Evolutionary conservation across 768 basidiomycete species (phyloP).

Genomic region (Termitomyces sp.): DNA sequence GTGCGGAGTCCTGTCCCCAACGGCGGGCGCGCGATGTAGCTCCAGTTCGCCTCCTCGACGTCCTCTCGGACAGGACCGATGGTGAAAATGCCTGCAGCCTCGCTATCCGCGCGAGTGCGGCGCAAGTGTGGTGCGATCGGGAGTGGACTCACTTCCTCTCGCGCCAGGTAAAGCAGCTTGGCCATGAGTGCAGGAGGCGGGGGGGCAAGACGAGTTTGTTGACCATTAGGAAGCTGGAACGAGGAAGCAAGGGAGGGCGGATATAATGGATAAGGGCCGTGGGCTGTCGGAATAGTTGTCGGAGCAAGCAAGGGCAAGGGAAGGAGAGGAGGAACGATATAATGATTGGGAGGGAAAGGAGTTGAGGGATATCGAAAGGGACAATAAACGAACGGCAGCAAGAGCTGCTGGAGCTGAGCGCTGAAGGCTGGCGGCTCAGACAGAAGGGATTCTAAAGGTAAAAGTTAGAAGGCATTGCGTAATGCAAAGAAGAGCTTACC

Average conservation of each 20-base stretch:
- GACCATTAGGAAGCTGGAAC: conserved; percentile 26
- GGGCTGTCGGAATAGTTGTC: conserved; percentile 30
- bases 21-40: conserved; percentile 30
- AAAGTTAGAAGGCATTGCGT: background rate
- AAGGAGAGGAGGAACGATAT: conserved; percentile 43
- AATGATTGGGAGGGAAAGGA: conserved; percentile 59
- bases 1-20: conserved; percentile 9
- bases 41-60: conserved; percentile 53
- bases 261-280: conserved; percentile 50
- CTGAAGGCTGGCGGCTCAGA: conserved; percentile 28
- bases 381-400: conserved; percentile 47
- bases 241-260: conserved; percentile 29
- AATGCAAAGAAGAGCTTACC: conserved; percentile 23
- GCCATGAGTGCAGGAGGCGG: conserved; percentile 59
- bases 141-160: conserved; percentile 50
- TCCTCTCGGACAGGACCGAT: conserved; percentile 56
- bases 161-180: conserved; percentile 60
- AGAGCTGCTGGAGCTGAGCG: conserved; percentile 28
- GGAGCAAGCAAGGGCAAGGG: conserved; percentile 14
- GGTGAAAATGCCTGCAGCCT: conserved; percentile 20
- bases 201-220: conserved; percentile 24
- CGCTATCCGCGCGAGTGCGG: conserved; percentile 25
- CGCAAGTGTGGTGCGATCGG: conserved; percentile 38
- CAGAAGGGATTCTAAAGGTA: conserved; percentile 24
- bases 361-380: conserved; percentile 56